phyloP scores from a whole-genome alignment of 305 asterid genomes.

The Fraxinus sp. region DNA sequence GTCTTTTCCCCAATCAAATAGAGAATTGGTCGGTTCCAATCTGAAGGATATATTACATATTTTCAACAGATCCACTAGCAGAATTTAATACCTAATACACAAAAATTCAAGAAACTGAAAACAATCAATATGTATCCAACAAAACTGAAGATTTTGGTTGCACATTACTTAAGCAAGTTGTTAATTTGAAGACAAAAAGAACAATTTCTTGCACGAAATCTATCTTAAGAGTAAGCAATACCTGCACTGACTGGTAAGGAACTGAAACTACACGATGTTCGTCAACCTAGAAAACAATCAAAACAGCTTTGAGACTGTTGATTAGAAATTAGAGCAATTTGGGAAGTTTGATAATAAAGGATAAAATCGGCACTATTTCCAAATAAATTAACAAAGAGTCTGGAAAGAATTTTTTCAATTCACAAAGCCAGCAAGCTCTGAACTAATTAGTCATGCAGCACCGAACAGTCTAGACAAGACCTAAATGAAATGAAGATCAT shows the following conservation, averaged over 20 bases:
- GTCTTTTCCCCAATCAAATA: not conserved
- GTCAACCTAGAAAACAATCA: conserved; percentile 67
- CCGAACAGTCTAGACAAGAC: not conserved
- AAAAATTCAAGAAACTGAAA: not conserved
- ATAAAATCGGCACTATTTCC: conserved; percentile 14
- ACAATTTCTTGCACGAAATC: conserved; percentile 8
- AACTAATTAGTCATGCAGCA: conserved; percentile 2
- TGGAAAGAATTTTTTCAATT: not conserved
- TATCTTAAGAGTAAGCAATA: conserved; percentile 31
- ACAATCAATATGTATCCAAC: not conserved
- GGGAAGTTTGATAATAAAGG: conserved; percentile 13
- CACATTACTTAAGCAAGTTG: not conserved
- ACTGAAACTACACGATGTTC: conserved; percentile 78
- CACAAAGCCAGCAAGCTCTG: conserved; percentile 10
- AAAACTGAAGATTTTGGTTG: not conserved
- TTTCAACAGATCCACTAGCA: not conserved
- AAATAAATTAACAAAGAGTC: conserved; percentile 11
- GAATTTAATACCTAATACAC: not conserved
- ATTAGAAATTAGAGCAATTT: conserved; percentile 13
- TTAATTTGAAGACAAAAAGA: conserved; percentile 5
- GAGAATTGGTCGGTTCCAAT: not conserved
- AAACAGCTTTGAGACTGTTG: conserved; percentile 25
- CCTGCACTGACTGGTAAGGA: conserved; percentile 91
- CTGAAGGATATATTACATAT: not conserved
- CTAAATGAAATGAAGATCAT: conserved; percentile 3